A percentile compares a stretch with the other conserved stretches of the same genome.
Evolutionary conservation across 1,284 basidiomycete species (phyloP).

Genomic region (Leccinum fallax): DNA sequence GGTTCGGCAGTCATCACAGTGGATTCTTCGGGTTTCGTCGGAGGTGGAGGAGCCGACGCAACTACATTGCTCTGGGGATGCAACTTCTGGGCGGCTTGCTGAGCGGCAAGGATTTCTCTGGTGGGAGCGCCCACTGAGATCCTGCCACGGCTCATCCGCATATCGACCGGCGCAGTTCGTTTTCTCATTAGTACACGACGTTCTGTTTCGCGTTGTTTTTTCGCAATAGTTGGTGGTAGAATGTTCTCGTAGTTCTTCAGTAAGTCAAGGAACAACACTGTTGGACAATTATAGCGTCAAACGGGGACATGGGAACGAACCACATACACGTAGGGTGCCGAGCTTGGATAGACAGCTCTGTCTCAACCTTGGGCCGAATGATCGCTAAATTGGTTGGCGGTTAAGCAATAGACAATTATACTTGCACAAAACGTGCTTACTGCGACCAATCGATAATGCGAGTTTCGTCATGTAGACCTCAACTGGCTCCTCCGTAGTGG

Average conservation of each 20-base stretch:
- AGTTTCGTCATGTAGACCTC: conserved; percentile 86
- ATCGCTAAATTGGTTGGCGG: conserved; percentile 52
- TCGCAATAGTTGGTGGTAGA: conserved; percentile 78
- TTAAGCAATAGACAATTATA: background rate
- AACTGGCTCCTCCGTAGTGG: conserved; percentile 67
- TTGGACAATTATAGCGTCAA: conserved; percentile 2
- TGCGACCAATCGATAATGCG: conserved; percentile 82
- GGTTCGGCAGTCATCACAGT: too few species aligned
- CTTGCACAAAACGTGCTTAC: conserved; percentile 48
- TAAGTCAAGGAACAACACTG: conserved; percentile 80
- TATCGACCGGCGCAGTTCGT: conserved; percentile 86
- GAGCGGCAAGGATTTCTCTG: too few species aligned
- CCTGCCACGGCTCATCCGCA: conserved; percentile 75
- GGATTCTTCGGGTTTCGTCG: too few species aligned
- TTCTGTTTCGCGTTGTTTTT: conserved; percentile 85
- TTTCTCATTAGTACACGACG: conserved; percentile 82
- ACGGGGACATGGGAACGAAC: background rate
- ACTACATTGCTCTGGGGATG: too few species aligned
- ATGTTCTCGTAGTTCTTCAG: conserved; percentile 76
- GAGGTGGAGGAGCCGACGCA: too few species aligned
- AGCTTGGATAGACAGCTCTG: conserved; percentile 74
- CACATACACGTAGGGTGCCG: conserved; percentile 75
- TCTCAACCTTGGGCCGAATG: conserved; percentile 73
- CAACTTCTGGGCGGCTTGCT: too few species aligned
- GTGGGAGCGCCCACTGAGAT: conserved; percentile 32